Conservation (phyloP, 495 filamentous ascomycete genomes). For the Talaromyces nanjingensis region DNA sequence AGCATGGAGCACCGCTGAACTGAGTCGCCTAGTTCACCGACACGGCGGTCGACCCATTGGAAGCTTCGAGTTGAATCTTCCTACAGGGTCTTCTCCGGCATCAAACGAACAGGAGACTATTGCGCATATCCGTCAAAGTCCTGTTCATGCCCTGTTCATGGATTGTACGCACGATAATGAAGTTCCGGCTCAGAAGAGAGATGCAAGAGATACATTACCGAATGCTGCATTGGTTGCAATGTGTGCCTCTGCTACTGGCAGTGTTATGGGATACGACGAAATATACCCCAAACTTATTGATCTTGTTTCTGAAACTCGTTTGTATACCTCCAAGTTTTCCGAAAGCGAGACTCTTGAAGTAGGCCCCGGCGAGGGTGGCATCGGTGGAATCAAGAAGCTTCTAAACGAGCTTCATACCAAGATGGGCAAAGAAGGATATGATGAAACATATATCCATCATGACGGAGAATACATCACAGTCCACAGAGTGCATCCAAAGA, state of each 20-base stretch:
- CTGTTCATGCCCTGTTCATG: conserved; percentile 94
- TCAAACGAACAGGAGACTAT: conserved; percentile 48
- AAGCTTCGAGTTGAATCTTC: conserved; percentile 79
- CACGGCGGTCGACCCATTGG: conserved; percentile 93
- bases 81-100: conserved; percentile 31
- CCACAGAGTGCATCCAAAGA: conserved; percentile 85
- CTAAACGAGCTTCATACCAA: conserved; percentile 86
- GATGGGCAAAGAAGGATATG: conserved; percentile 91
- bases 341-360: conserved; percentile 46
- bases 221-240: conserved; percentile 91
- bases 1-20: conserved; percentile 87
- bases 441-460: conserved; percentile 95
- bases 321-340: conserved; percentile 70
- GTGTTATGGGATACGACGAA: conserved; percentile 98
- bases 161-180: conserved; percentile 99
- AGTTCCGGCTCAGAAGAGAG: conserved; percentile 88
- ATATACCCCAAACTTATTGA: conserved; percentile 89
- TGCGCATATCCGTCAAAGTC: conserved; percentile 67
- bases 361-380: conserved; percentile 65
- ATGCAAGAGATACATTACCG: conserved; percentile 90
- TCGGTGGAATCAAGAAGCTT: conserved; percentile 81
- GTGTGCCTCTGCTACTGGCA: conserved; percentile 89
- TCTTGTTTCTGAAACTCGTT: conserved; percentile 77
- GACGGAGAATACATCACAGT: conserved; percentile 94
- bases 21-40: conserved; percentile 87